Evolutionary conservation across 495 filamentous ascomycete species (phyloP).

Genomic region (Cladorrhinum samala): DNA sequence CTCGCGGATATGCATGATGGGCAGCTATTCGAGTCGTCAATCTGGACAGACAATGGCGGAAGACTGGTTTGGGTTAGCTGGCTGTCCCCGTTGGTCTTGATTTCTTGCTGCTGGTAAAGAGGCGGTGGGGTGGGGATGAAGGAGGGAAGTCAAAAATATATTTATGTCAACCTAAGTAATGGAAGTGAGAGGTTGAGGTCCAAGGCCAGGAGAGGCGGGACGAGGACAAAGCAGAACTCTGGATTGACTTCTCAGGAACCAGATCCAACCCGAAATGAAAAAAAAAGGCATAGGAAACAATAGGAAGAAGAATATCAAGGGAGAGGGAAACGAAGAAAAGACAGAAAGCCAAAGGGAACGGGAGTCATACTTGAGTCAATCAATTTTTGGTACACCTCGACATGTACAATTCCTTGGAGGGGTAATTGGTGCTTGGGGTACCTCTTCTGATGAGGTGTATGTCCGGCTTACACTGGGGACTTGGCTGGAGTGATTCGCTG

Average conservation of each 20-base stretch:
- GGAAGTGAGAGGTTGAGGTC: background rate
- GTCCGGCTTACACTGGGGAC: background rate
- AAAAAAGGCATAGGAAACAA: background rate
- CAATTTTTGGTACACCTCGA: slow-evolving; percentile 2
- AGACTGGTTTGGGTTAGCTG: background rate
- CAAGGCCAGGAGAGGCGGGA: background rate
- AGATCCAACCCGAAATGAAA: no score
- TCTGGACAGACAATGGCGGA: background rate
- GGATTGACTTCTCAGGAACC: slow-evolving; percentile 1
- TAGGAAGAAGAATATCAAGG: background rate
- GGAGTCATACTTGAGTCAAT: slow-evolving; percentile 2
- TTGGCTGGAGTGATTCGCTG: background rate
- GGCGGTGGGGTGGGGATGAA: no score
- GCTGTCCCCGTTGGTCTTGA: no score
- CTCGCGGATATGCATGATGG: slow-evolving; percentile 75
- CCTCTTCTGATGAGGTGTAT: slow-evolving; percentile 8
- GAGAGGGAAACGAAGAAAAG: background rate
- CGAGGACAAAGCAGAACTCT: slow-evolving; percentile 2
- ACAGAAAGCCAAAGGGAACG: background rate
- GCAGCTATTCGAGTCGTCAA: slow-evolving; percentile 2
- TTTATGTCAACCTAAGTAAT: background rate
- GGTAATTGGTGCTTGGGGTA: background rate
- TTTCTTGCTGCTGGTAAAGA: no score
- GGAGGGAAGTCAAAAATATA: background rate
- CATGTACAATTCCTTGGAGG: slow-evolving; percentile 4